phyloP scores from a whole-genome alignment of 306 rosid genomes.

The Carpinus fangiana region DNA sequence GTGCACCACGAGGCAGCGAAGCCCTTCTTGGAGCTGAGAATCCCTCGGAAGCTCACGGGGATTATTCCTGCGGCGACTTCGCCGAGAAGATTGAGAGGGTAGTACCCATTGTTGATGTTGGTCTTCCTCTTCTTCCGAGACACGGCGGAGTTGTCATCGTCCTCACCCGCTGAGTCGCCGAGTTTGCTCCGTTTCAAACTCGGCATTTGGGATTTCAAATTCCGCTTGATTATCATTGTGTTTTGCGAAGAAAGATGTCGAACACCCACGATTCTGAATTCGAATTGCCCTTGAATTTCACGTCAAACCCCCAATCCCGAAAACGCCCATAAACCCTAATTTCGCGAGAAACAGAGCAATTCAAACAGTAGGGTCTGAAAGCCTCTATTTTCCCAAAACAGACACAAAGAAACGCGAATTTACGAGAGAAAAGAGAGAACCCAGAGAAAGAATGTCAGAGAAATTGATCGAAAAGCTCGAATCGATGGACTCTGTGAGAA shows the following conservation, averaged over 20 bases:
- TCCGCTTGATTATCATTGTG: slow-evolving; percentile 88
- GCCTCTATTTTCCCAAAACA: neutral
- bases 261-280: slow-evolving; percentile 22
- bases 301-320: slow-evolving; percentile 12
- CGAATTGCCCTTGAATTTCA: slow-evolving; percentile 38
- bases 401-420: slow-evolving; percentile 13
- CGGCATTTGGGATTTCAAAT: slow-evolving; percentile 97
- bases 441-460: slow-evolving; percentile 34
- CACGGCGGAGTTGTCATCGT: slow-evolving; percentile 56
- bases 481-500: slow-evolving; percentile 40
- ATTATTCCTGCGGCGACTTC: slow-evolving; percentile 84
- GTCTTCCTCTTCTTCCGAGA: slow-evolving; percentile 75
- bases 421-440: slow-evolving; percentile 25
- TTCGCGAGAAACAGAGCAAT: slow-evolving; percentile 71
- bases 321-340: slow-evolving; percentile 69
- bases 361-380: slow-evolving; percentile 13
- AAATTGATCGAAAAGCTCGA: slow-evolving; percentile 43
- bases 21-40: slow-evolving; percentile 60
- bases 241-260: slow-evolving; percentile 26
- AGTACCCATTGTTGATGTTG: slow-evolving; percentile 50
- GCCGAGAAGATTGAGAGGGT: slow-evolving; percentile 81
- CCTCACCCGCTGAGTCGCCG: slow-evolving; percentile 67
- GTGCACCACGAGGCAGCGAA: slow-evolving; percentile 71
- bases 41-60: slow-evolving; percentile 66
- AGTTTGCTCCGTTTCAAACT: slow-evolving; percentile 80